phyloP scores from a whole-genome alignment of 176 grass and related monocot genomes.

The Phyllostachys edulis region DNA sequence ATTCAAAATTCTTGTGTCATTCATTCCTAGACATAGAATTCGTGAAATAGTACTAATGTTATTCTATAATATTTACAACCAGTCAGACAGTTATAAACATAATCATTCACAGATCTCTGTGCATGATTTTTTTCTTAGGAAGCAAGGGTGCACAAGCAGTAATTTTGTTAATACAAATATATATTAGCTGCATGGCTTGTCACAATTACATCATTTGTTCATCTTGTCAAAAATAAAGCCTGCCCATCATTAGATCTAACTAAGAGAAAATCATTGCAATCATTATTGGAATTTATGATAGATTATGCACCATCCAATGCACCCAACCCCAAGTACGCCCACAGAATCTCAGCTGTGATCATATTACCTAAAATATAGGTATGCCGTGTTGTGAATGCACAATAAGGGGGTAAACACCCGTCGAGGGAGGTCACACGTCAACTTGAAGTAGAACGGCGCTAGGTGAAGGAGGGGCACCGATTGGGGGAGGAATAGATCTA shows the following conservation, averaged over 20 bases:
- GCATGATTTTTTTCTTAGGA: background rate
- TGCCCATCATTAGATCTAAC: background rate
- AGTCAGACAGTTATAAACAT: background rate
- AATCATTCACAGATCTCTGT: background rate
- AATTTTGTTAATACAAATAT: background rate
- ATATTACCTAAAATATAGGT: background rate
- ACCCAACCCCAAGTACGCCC: background rate
- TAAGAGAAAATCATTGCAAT: background rate
- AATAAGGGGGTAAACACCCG: too few species aligned
- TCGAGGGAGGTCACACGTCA: too few species aligned
- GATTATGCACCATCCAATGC: background rate
- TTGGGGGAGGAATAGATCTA: too few species aligned
- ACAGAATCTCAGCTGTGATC: background rate
- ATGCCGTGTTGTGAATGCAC: background rate
- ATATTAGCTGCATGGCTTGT: background rate
- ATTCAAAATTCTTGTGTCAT: background rate
- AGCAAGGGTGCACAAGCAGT: background rate
- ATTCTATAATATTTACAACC: background rate
- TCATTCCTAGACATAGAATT: background rate
- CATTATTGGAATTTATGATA: background rate
- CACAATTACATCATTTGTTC: background rate
- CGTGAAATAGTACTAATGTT: background rate
- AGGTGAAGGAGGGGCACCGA: too few species aligned
- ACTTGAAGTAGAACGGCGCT: too few species aligned
- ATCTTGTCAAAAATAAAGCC: background rate